These are phyloP conservation scores for Carex parvula DNA, from an alignment of 176 grass and related monocot genomes.

Conservation along the genomic window DNA sequence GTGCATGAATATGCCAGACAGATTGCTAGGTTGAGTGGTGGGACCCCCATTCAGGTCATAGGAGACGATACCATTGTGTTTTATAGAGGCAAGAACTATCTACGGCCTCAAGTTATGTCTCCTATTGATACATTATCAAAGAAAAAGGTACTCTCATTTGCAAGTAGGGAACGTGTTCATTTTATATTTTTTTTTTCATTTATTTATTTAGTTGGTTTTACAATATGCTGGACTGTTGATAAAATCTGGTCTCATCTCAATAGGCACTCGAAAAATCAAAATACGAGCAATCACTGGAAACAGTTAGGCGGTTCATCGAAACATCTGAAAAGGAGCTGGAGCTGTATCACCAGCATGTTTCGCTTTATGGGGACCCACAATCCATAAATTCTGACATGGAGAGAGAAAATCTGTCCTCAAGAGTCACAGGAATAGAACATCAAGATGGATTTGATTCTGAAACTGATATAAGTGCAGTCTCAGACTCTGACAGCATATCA, in stretches of 20 bases:
- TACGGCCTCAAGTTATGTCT: slow-evolving; percentile 91
- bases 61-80: slow-evolving; percentile 74
- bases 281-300: slow-evolving; percentile 83
- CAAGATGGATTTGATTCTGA: background rate
- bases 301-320: slow-evolving; percentile 65
- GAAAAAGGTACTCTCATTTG: slow-evolving; percentile 59
- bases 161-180: background rate
- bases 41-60: slow-evolving; percentile 63
- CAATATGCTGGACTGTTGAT: background rate
- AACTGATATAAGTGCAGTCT: slow-evolving; percentile 1
- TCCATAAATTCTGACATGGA: slow-evolving; percentile 38
- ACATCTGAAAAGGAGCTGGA: slow-evolving; percentile 79
- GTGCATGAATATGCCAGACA: slow-evolving; percentile 80
- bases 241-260: slow-evolving; percentile 17
- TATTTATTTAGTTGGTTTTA: background rate
- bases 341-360: slow-evolving; percentile 74
- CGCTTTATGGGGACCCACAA: slow-evolving; percentile 72
- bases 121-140: slow-evolving; percentile 85
- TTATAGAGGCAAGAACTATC: slow-evolving; percentile 86
- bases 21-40: slow-evolving; percentile 72
- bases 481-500: slow-evolving; percentile 16
- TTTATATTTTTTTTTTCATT: background rate
- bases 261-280: slow-evolving; percentile 99
- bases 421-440: background rate
- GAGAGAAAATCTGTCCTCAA: slow-evolving; percentile 13